These are phyloP conservation scores for Talaromyces verruculosus DNA, from an alignment of 2,329 filamentous ascomycete genomes.

Conservation along the genomic window DNA sequence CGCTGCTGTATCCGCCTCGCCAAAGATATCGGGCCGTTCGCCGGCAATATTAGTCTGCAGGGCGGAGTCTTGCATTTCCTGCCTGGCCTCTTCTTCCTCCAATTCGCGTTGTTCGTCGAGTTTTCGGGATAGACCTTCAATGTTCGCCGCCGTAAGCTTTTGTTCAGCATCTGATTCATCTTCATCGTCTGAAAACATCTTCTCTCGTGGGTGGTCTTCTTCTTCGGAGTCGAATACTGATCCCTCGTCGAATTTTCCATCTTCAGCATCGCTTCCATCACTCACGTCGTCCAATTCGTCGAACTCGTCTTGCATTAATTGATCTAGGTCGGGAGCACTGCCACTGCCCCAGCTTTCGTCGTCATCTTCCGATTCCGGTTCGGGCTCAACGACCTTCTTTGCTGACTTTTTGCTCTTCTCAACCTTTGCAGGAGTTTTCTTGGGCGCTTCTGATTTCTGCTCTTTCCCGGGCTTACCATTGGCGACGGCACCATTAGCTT, in stretches of 20 bases:
- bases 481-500: constrained; percentile 35
- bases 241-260: constrained; percentile 55
- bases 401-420: constrained; percentile 39
- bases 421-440: constrained; percentile 35
- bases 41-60: constrained; percentile 91
- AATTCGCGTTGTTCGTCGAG: constrained; percentile 74
- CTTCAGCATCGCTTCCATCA: constrained; percentile 50
- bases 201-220: constrained; percentile 50
- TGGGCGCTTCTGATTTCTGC: constrained; percentile 34
- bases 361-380: constrained; percentile 36
- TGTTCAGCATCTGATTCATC: constrained; percentile 86
- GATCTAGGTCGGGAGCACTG: constrained; percentile 30
- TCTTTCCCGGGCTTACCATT: constrained; percentile 34
- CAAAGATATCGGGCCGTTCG: constrained; percentile 65
- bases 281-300: constrained; percentile 45
- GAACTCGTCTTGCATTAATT: constrained; percentile 49
- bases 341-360: constrained; percentile 35
- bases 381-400: constrained; percentile 36
- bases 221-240: constrained; percentile 71
- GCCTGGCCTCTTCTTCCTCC: constrained; percentile 78
- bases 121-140: constrained; percentile 83
- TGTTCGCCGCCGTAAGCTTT: constrained; percentile 90
- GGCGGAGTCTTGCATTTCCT: constrained; percentile 79
- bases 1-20: constrained; percentile 59
- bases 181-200: constrained; percentile 94